Conservation (phyloP, 148 eudicot genomes). For the Dysphania ambrosioides region DNA sequence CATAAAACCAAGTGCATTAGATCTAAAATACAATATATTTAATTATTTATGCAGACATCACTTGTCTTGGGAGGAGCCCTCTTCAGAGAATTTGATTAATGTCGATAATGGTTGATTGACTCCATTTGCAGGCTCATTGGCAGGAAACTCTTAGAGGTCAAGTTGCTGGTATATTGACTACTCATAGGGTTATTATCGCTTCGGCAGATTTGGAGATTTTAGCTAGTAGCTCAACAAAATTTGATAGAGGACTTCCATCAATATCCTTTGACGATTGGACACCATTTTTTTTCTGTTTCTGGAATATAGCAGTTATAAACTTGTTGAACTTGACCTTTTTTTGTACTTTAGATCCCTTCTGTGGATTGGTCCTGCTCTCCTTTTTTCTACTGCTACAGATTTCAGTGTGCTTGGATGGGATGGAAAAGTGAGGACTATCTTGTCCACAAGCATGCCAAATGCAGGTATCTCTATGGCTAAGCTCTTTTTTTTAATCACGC, state of each 20-base stretch:
- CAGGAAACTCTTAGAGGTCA: conserved; percentile 95
- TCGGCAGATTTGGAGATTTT: conserved; percentile 85
- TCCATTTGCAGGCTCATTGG: conserved; percentile 76
- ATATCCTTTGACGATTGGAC: conserved; percentile 60
- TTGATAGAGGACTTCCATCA: conserved; percentile 94
- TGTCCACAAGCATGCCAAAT: conserved; percentile 79
- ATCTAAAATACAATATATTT: neutral
- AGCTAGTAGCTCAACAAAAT: conserved; percentile 74
- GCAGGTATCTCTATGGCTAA: conserved; percentile 52
- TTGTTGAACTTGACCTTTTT: conserved; percentile 48
- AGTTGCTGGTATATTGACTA: conserved; percentile 93
- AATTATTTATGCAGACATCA: neutral
- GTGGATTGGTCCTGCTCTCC: conserved; percentile 97
- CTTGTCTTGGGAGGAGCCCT: neutral
- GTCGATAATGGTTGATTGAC: conserved; percentile 8
- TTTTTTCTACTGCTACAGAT: conserved; percentile 86
- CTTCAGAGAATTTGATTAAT: neutral
- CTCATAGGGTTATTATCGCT: conserved; percentile 79
- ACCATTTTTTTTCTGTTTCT: conserved; percentile 15
- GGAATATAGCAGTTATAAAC: neutral
- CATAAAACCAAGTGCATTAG: neutral
- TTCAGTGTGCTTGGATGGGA: conserved; percentile 96
- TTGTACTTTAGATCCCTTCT: conserved; percentile 86
- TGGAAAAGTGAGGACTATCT: conserved; percentile 86
- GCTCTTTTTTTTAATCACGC: too few species aligned